Conservation (phyloP, 2,329 filamentous ascomycete species). For the Thermochaetoides dissita region DNA sequence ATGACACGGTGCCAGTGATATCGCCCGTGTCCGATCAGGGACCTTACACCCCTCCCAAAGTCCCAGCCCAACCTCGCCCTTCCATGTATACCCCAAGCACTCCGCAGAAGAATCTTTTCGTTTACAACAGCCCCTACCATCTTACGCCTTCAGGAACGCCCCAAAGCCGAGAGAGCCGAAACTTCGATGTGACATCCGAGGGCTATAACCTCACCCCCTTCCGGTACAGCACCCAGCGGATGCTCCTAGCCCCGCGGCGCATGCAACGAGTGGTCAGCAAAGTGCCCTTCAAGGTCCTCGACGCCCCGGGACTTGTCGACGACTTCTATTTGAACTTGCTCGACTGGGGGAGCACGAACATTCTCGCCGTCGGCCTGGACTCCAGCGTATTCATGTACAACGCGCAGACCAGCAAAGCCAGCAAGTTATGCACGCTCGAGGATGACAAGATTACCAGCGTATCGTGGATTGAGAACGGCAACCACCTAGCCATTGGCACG, state of each 20-base stretch:
- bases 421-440: slow-evolving; percentile 80
- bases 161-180: slow-evolving; percentile 53
- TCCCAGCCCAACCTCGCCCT: too few relatives aligned
- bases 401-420: slow-evolving; percentile 76
- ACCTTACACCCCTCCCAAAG: too few relatives aligned
- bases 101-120: slow-evolving; percentile 93
- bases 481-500: slow-evolving; percentile 88
- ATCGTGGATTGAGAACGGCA: slow-evolving; percentile 95
- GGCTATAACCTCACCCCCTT: slow-evolving; percentile 94
- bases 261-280: slow-evolving; percentile 85
- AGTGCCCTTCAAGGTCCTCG: slow-evolving; percentile 92
- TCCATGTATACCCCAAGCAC: slow-evolving; percentile 29
- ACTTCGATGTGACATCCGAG: slow-evolving; percentile 78
- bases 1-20: slow-evolving; percentile 58
- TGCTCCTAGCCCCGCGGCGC: slow-evolving; percentile 79
- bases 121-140: slow-evolving; percentile 34
- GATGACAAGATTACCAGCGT: slow-evolving; percentile 95
- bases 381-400: slow-evolving; percentile 99
- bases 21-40: too few relatives aligned
- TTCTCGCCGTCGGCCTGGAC: slow-evolving; percentile 81
- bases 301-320: slow-evolving; percentile 88
- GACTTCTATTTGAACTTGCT: slow-evolving; percentile 97
- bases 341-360: slow-evolving; percentile 92
- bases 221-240: slow-evolving; percentile 80
- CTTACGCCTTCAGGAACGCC: slow-evolving; percentile 77